Evolutionary conservation across 441 rosid genomes (phyloP), one percentile per base, ranked within the genome.

Genomic region (Populus tomentosa): DNA sequence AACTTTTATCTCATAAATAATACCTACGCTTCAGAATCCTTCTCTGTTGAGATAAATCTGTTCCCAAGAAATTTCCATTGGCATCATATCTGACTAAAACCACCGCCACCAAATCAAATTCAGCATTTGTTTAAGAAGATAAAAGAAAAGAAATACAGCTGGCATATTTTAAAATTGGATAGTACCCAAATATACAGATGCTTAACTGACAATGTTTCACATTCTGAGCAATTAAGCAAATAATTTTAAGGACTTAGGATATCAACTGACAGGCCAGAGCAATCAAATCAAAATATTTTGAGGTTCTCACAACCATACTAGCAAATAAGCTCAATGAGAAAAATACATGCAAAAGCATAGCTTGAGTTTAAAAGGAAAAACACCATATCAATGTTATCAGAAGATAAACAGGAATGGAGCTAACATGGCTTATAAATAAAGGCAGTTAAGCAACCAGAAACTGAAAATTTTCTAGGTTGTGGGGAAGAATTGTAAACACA

Each of bases 71-170:
- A 84, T 84, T 90, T 82, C 86, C 89, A 68, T 81, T 80, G 40
- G 92, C 94, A 84, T 95, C 95, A 86, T 95, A 95, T 83, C 97
- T 95, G 88, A 88, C 99, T 93, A 89, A 84, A 80, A 78, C 72
- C 76, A 85, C 64, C 78, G 65, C 18, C 77, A 84, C 23, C 74
- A 80, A 71, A 79, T 72, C 66, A 76, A 75, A 65, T 36, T 66
- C 36, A 74, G 69, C 40, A 65, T 72, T 59, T 40, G 61, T 75
- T 67, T 24, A 70, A 77, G 38, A n/a, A 53, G 68, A 69, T 11
- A 16, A 70, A 59, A 59, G 70, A n/a, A 69, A 70, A 35, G 68
- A 16, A 68, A 74, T 9, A 65, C 56, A 68, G 2, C 42, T 24
- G n/a, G 46, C 66, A 11, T 68, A 73, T 18, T 50, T 18, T 46